Base-by-base conservation (phyloP, 768 basidiomycete species). In the Cystofilobasidium capitatum region DNA sequence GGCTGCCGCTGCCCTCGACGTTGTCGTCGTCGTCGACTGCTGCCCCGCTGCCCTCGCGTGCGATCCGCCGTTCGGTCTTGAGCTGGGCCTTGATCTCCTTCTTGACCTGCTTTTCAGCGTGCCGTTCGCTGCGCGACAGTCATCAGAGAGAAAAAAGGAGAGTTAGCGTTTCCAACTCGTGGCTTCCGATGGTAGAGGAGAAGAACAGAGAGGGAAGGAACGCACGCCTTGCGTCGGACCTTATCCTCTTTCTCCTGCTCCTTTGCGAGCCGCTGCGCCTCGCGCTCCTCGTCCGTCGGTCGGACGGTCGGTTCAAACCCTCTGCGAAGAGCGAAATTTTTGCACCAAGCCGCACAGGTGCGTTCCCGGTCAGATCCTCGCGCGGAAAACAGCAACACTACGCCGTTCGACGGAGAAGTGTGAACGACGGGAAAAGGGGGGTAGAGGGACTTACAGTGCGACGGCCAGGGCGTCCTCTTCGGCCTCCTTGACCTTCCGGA, bases 401-500 rank as follows among this genome's bases (percentile, higher is more conserved):
- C n/a, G n/a, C n/a, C n/a, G n/a, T n/a, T n/a, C n/a, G n/a, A n/a
- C n/a, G n/a, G n/a, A n/a, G n/a, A n/a, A n/a, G n/a, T n/a, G n/a
- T n/a, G 51, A 55, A 13, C 24, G 45, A 4, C 37, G 24, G 0
- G 54, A 4, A 45, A 20, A n/a, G 0, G 44, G 29, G 3, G 20
- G 24, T 5, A 29, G 39, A 35, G 33, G 36, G 26, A 61, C 59
- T 12, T 37, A 63, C 55, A 69, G 33, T 1, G 67, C 67, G 17
- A 69, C 61, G 6, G 67, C 67, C 22, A 69, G 36, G 17, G 67
- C 67, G 36, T 69, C 67, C 58, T 69, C 67, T 62, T 69, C 67
- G 7, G 67, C 67, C 45, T 69, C 67, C 39, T 69, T 69, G 62
- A 69, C 42, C 33, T 63, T 63, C 36, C 61, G 54, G 40, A 69